These are phyloP conservation scores for Pseudocercospora macadamiae DNA, from an alignment of 2,329 filamentous ascomycete species.

Conservation along the genomic window DNA sequence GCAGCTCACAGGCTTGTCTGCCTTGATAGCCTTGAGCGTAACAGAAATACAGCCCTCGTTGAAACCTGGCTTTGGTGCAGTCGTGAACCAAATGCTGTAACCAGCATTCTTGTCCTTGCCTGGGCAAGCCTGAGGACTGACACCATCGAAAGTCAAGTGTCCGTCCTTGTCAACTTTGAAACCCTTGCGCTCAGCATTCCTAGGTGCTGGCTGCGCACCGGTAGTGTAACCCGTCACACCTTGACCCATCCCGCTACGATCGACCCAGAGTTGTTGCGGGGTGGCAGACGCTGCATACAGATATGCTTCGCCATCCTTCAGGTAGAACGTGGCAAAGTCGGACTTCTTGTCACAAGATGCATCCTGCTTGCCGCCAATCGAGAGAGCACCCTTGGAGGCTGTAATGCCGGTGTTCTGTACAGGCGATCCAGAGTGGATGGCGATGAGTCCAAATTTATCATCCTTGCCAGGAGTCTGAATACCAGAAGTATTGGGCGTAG, in stretches of 20 bases:
- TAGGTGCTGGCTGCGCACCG: slow-evolving; percentile 6
- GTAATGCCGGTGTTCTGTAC: slow-evolving; percentile 27
- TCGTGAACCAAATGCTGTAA: slow-evolving; percentile 19
- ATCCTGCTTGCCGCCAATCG: slow-evolving; percentile 22
- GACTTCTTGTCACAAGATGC: slow-evolving; percentile 15
- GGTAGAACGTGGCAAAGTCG: slow-evolving; percentile 15
- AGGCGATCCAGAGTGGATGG: slow-evolving; percentile 25
- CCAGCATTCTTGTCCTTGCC: not conserved
- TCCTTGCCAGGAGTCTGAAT: not conserved
- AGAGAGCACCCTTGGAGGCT: slow-evolving; percentile 18
- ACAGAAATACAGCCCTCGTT: slow-evolving; percentile 16
- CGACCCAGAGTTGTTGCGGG: slow-evolving; percentile 22
- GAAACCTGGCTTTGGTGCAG: slow-evolving; percentile 12
- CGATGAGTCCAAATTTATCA: slow-evolving; percentile 24
- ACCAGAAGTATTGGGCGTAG: not conserved
- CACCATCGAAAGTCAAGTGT: slow-evolving; percentile 17
- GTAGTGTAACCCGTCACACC: slow-evolving; percentile 17
- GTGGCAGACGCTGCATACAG: slow-evolving; percentile 13
- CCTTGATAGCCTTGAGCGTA: slow-evolving; percentile 10
- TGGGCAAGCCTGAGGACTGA: slow-evolving; percentile 19
- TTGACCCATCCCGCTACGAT: slow-evolving; percentile 21
- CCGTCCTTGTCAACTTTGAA: slow-evolving; percentile 15
- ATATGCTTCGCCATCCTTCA: slow-evolving; percentile 12
- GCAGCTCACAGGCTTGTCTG: slow-evolving; percentile 15
- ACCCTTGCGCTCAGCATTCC: slow-evolving; percentile 7